These are phyloP conservation scores for Nepenthes alata DNA, from an alignment of 179 eudicot genomes.

Conservation along the genomic window DNA sequence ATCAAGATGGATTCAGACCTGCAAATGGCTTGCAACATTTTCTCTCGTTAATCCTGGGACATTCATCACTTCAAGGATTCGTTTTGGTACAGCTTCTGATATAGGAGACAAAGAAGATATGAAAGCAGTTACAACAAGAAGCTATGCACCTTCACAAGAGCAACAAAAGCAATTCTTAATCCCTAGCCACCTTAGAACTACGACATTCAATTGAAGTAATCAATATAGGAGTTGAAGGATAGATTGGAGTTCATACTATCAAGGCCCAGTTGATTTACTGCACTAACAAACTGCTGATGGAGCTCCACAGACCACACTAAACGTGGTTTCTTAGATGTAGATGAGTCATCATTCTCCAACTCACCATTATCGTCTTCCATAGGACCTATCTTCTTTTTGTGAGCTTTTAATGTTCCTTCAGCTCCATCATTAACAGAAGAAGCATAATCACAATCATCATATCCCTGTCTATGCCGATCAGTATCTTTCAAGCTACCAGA, in stretches of 20 bases:
- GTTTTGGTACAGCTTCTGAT: conserved; percentile 55
- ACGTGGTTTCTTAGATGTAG: conserved; percentile 40
- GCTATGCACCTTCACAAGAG: too few relatives aligned
- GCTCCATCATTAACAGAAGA: conserved; percentile 33
- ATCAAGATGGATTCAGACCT: conserved; percentile 23
- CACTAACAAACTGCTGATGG: conserved; percentile 55
- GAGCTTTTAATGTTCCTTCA: conserved; percentile 24
- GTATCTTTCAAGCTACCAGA: conserved; percentile 33
- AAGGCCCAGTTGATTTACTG: conserved; percentile 51
- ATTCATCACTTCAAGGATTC: conserved; percentile 58
- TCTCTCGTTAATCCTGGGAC: conserved; percentile 58
- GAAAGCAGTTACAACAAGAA: too few relatives aligned
- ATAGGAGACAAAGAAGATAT: conserved; percentile 1
- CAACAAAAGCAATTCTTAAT: too few relatives aligned
- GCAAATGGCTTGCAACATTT: conserved; percentile 62
- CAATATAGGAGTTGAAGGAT: too few relatives aligned
- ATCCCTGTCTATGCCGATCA: conserved; percentile 23
- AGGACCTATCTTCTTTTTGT: conserved; percentile 35
- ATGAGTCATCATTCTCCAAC: conserved; percentile 34
- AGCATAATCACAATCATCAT: conserved; percentile 34
- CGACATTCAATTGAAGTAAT: too few relatives aligned
- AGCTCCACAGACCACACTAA: conserved; percentile 62
- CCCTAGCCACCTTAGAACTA: too few relatives aligned
- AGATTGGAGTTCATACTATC: conserved; percentile 34
- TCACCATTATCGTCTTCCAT: conserved; percentile 46